Evolutionary conservation across 192 early-diverging fungal species (phyloP).

Genomic region (Obelidium mucronatum): DNA sequence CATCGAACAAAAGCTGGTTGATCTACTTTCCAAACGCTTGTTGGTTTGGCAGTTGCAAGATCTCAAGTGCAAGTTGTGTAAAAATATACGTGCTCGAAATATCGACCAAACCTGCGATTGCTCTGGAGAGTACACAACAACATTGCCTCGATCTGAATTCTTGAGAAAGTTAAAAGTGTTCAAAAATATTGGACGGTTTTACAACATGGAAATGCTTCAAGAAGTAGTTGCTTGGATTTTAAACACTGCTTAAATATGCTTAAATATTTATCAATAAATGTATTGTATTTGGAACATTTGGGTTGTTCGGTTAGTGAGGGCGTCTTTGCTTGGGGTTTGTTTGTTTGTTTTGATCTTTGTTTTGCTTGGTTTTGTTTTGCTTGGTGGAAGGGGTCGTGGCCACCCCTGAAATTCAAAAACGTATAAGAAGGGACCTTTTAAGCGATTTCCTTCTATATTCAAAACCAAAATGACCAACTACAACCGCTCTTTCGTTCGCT

Average conservation of each 20-base stretch:
- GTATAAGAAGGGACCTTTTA: neutral
- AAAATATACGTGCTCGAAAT: slow-evolving; percentile 81
- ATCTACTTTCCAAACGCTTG: slow-evolving; percentile 70
- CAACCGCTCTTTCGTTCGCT: too few species aligned
- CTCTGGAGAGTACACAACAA: slow-evolving; percentile 66
- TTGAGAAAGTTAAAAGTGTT: slow-evolving; percentile 66
- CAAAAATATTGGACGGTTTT: slow-evolving; percentile 67
- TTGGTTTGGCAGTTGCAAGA: slow-evolving; percentile 91
- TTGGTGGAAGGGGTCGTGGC: neutral
- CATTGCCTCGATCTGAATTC: slow-evolving; percentile 58
- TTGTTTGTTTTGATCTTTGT: neutral
- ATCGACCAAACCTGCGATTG: slow-evolving; percentile 77
- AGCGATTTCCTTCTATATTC: too few species aligned
- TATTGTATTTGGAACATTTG: too few species aligned
- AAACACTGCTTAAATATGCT: neutral
- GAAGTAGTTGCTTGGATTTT: slow-evolving; percentile 66
- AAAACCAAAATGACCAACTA: too few species aligned
- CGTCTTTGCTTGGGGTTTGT: too few species aligned
- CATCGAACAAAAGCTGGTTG: slow-evolving; percentile 86
- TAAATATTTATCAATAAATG: too few species aligned
- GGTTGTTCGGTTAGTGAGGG: too few species aligned
- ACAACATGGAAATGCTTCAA: slow-evolving; percentile 60
- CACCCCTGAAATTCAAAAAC: neutral
- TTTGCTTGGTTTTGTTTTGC: neutral
- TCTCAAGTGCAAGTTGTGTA: slow-evolving; percentile 81